These are phyloP conservation scores for Lathyrus oleraceus DNA, from an alignment of 306 rosid species.

Conservation along the genomic window DNA sequence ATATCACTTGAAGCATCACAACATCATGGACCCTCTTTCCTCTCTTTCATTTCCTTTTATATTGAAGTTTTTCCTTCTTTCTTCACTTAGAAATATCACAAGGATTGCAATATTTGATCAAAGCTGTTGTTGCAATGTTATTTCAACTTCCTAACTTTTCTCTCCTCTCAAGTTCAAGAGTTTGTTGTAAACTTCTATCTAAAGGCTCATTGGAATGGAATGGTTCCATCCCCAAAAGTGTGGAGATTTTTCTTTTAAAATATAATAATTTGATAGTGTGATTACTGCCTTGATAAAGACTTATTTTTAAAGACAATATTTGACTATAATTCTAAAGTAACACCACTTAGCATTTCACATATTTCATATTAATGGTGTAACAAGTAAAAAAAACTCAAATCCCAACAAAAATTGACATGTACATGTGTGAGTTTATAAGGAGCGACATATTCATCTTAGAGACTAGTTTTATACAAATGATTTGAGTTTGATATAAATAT, in stretches of 20 bases:
- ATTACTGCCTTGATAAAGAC: background rate
- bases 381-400: too few relatives aligned
- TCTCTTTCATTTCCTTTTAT: slow-evolving; percentile 5
- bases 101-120: background rate
- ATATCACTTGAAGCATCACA: slow-evolving; percentile 25
- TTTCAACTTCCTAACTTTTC: background rate
- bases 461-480: too few relatives aligned
- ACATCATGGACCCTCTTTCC: slow-evolving; percentile 21
- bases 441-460: too few relatives aligned
- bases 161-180: background rate
- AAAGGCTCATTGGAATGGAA: background rate
- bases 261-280: too few relatives aligned
- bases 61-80: background rate
- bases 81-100: slow-evolving; percentile 10
- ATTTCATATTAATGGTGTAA: too few relatives aligned
- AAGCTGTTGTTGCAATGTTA: slow-evolving; percentile 2
- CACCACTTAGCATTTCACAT: too few relatives aligned
- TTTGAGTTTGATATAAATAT: too few relatives aligned
- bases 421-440: too few relatives aligned
- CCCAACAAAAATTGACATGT: too few relatives aligned
- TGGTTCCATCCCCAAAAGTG: background rate
- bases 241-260: background rate
- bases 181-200: background rate
- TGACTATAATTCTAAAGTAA: background rate
- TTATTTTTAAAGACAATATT: background rate